phyloP scores from a whole-genome alignment of 331 rosid species.

The Dryas integrifolia region DNA sequence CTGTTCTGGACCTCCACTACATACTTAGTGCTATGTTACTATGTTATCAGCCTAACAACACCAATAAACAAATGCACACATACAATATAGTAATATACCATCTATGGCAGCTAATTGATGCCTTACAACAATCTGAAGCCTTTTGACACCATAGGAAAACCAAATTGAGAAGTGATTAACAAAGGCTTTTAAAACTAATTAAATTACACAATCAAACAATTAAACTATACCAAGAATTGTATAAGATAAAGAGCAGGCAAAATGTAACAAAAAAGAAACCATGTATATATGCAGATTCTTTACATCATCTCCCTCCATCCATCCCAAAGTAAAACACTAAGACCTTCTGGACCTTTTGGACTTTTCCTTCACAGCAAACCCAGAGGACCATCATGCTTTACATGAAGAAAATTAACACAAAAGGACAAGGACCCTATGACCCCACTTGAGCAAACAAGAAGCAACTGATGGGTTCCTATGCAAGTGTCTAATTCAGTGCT shows the following conservation, averaged over 20 bases:
- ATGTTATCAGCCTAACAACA: conserved; percentile 4
- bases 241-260: background rate
- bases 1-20: conserved; percentile 21
- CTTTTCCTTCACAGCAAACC: conserved; percentile 7
- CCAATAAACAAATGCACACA: background rate
- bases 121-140: background rate
- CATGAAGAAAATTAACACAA: conserved; percentile 26
- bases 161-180: background rate
- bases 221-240: background rate
- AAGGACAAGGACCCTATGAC: conserved; percentile 19
- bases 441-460: conserved; percentile 13
- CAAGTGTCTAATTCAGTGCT: background rate
- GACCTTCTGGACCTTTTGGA: conserved; percentile 6
- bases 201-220: background rate
- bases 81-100: background rate
- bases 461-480: conserved; percentile 5
- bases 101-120: background rate
- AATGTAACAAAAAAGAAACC: background rate
- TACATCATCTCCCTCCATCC: conserved; percentile 10
- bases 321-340: conserved; percentile 7
- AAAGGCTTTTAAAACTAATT: background rate
- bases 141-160: background rate
- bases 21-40: conserved; percentile 1
- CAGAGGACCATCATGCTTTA: conserved; percentile 18
- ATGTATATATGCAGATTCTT: conserved; percentile 13